Evolutionary conservation across 148 eudicot genomes (phyloP), one percentile per base, ranked within the genome.

Genomic region (Beta vulgaris): DNA sequence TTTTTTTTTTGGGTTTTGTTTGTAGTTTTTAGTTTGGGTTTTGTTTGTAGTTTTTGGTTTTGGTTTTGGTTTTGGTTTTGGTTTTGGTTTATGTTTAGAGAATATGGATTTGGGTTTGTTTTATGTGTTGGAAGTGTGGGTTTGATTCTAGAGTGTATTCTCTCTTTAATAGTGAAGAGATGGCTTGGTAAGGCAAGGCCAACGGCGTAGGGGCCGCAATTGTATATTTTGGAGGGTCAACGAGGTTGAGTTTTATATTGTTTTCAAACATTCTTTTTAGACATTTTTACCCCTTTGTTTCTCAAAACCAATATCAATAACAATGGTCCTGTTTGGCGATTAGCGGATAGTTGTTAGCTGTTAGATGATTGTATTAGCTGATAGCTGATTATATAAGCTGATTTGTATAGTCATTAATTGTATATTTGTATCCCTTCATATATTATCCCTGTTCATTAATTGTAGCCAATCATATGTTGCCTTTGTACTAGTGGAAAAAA

Each of bases 121-220:
- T 66, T 35, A 62, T 59, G 71, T 35, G 21, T 49, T 31, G 6
- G 40, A 19, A 25, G 48, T n/a, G 28, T 55, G 34, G 62, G 13
- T 58, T 26, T 58, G 62, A 58, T 58, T 58, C 4, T 26, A 14
- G 34, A 77, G 76, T 73, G 32, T 71, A 79, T 74, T 82, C 79
- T 42, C 70, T 76, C 77, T 85, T 83, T 83, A 87, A 84, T 79
- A 80, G 83, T 77, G 78, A 19, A 29, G 32, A 42, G 40, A 43
- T 40, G 40, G 75, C 66, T 54, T 64, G 76, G 87, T 86, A 82
- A 84, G 83, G 87, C 87, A 82, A 84, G 83, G 79, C 84, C 87
- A 89, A 84, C 89, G 87, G 86, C 88, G 81, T 76, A 82, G 89
- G 88, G 88, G 84, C 82, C 85, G 91, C 89, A 82, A 83, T 79